Percentiles rank a stretch among this genome's conserved stretches.
These are phyloP conservation scores for Cochlearia excelsa DNA, from an alignment of 345 rosid species.

Conservation along the genomic window DNA sequence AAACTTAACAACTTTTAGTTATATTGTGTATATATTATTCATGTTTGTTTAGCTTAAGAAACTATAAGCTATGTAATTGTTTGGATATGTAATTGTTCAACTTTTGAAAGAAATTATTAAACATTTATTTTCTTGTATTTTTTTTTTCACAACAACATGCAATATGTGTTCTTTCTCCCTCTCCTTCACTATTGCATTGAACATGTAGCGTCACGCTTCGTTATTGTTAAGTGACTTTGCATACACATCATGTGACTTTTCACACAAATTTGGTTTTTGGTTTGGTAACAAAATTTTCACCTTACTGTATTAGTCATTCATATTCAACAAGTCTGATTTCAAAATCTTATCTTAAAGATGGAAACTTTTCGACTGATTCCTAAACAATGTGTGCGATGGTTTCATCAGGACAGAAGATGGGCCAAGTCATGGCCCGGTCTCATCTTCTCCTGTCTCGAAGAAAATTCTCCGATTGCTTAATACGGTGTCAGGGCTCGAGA, in stretches of 20 bases:
- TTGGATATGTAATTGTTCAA: neutral
- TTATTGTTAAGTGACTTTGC: too few species aligned
- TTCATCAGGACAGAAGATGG: slow-evolving; percentile 31
- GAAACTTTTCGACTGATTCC: neutral
- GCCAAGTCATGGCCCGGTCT: slow-evolving; percentile 36
- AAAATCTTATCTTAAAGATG: neutral
- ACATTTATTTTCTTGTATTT: too few species aligned
- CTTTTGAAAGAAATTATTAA: too few species aligned
- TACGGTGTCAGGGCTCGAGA: slow-evolving; percentile 25
- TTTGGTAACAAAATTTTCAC: too few species aligned
- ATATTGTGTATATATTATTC: slow-evolving; percentile 11
- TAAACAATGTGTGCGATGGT: neutral
- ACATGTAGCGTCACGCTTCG: too few species aligned
- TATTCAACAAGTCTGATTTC: too few species aligned
- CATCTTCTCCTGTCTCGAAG: slow-evolving; percentile 20
- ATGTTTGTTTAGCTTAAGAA: slow-evolving; percentile 12
- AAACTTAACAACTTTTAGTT: neutral
- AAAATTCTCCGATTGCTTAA: slow-evolving; percentile 10
- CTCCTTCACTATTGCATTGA: too few species aligned
- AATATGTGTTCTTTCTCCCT: neutral
- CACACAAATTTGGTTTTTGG: too few species aligned
- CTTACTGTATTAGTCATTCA: too few species aligned
- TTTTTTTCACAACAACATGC: neutral
- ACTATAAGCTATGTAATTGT: slow-evolving; percentile 10
- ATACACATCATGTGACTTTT: too few species aligned